Conservation (phyloP, 352 stramenopile species). For the Phytopythium helicoides region DNA sequence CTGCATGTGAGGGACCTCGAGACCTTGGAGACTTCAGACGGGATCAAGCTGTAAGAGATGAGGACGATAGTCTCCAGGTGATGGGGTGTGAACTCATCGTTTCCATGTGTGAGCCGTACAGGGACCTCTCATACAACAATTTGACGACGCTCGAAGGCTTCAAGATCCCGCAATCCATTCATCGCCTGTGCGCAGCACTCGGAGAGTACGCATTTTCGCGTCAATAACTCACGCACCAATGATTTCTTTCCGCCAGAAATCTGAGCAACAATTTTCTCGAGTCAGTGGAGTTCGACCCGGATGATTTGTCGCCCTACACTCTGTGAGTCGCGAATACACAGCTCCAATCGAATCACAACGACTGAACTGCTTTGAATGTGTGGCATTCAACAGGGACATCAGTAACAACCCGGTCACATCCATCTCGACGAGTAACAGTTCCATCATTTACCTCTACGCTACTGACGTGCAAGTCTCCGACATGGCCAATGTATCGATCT, state of each 20-base stretch:
- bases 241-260: too few species aligned
- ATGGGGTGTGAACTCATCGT: not conserved
- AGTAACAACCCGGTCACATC: too few species aligned
- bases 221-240: too few species aligned
- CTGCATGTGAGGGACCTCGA: not conserved
- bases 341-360: too few species aligned
- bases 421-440: too few species aligned
- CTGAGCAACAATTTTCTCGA: slow-evolving; percentile 5
- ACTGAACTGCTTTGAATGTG: not conserved
- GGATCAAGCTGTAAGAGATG: not conserved
- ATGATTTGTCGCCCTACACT: not conserved
- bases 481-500: slow-evolving; percentile 12
- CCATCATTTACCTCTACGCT: slow-evolving; percentile 19
- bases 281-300: not conserved
- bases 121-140: slow-evolving; percentile 1
- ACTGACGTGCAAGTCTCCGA: slow-evolving; percentile 18
- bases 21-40: slow-evolving; percentile 1
- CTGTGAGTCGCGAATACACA: not conserved
- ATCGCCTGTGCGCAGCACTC: not conserved
- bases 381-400: slow-evolving; percentile 13
- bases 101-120: not conserved
- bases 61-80: not conserved
- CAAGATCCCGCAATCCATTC: not conserved
- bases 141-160: slow-evolving; percentile 1
- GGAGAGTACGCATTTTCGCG: too few species aligned